Evolutionary conservation across 768 basidiomycete genomes (phyloP).

Genomic region (Kondoa malvinella): DNA sequence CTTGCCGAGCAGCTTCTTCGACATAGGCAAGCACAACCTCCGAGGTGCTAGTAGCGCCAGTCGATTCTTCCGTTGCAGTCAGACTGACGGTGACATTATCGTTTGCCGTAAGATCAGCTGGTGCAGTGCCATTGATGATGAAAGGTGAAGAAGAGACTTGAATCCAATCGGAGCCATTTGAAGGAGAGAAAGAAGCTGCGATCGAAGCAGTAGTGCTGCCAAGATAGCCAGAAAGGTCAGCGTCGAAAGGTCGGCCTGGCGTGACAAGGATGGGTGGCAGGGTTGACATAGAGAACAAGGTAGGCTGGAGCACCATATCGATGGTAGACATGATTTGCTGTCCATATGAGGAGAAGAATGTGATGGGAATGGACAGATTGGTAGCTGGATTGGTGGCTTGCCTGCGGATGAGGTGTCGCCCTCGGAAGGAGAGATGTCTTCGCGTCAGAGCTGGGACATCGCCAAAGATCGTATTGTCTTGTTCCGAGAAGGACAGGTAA

Average conservation of each 20-base stretch:
- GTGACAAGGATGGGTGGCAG: slow-evolving; percentile 22
- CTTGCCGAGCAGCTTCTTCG: not conserved
- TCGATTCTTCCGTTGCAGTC: slow-evolving; percentile 11
- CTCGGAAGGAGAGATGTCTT: no score
- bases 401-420: no score
- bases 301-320: slow-evolving; percentile 48
- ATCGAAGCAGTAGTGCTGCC: slow-evolving; percentile 8
- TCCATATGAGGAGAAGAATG: slow-evolving; percentile 45
- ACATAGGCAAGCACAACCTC: slow-evolving; percentile 5
- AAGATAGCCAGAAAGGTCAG: slow-evolving; percentile 19
- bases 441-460: slow-evolving; percentile 60
- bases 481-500: slow-evolving; percentile 41
- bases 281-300: slow-evolving; percentile 44
- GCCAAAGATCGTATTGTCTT: slow-evolving; percentile 41
- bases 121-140: slow-evolving; percentile 22
- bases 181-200: slow-evolving; percentile 18
- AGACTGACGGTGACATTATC: slow-evolving; percentile 19
- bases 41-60: slow-evolving; percentile 13
- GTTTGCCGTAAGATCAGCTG: slow-evolving; percentile 5
- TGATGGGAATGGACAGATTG: slow-evolving; percentile 42
- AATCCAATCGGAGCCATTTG: slow-evolving; percentile 19
- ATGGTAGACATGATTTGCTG: slow-evolving; percentile 51
- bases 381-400: slow-evolving; percentile 31
- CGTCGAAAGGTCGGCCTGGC: slow-evolving; percentile 18
- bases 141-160: slow-evolving; percentile 17